Conservation (phyloP, 352 stramenopile genomes). For the Globisporangium paddicum region DNA sequence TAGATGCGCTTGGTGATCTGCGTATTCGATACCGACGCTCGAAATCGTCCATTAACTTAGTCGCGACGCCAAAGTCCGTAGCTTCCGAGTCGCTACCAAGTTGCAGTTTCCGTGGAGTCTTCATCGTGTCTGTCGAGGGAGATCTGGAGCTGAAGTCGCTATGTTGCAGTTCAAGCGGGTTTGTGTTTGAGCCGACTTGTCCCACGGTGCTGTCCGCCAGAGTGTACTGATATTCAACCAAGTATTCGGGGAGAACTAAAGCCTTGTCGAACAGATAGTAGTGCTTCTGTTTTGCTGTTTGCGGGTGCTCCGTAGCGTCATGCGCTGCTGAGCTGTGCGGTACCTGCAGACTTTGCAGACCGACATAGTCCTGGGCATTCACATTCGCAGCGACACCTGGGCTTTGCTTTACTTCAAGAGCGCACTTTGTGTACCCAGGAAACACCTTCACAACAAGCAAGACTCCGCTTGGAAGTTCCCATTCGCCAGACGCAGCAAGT, state of each 20-base stretch:
- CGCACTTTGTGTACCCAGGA: constrained; percentile 54
- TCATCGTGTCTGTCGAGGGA: not conserved
- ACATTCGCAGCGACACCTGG: not conserved
- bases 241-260: constrained; percentile 79
- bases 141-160: not conserved
- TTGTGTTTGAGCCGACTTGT: not conserved
- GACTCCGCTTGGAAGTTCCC: constrained; percentile 38
- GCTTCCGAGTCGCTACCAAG: constrained; percentile 11
- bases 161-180: not conserved
- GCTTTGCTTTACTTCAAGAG: constrained; percentile 14
- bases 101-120: constrained; percentile 2
- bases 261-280: constrained; percentile 82
- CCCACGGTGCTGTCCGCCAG: not conserved
- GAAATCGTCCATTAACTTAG: constrained; percentile 42
- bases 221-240: constrained; percentile 81
- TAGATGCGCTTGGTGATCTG: constrained; percentile 25
- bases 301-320: not conserved
- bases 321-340: not conserved
- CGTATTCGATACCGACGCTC: constrained; percentile 56
- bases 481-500: constrained; percentile 31
- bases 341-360: constrained; percentile 58
- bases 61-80: constrained; percentile 23
- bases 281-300: constrained; percentile 45
- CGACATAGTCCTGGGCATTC: constrained; percentile 26
- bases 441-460: constrained; percentile 85